Evolutionary conservation across 1,284 basidiomycete genomes (phyloP), one percentile per base, ranked within the genome.

Genomic region (Tylopilus sp.): DNA sequence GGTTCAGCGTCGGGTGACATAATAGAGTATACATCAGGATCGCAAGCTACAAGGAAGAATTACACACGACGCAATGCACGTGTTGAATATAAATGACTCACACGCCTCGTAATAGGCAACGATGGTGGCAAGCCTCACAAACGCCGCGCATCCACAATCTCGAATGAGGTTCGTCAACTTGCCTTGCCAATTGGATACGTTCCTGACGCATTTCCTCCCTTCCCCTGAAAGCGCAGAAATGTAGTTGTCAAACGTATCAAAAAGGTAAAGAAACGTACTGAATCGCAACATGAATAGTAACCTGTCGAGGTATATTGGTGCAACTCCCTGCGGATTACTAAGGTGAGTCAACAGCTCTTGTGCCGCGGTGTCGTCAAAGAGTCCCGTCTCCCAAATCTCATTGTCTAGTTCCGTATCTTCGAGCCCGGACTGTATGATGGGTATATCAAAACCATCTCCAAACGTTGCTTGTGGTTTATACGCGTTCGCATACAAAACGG

Each of bases 271-370:
- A 19, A 5, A 29, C 19, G 37, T 32, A 67, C 64, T 53, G 45
- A 60, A 69, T 57, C 58, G 55, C 2, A 69, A 14, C 63, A 69
- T 62, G 44, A 69, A 66, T 39, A 69, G 44, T n/a, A 68, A 32
- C 28, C 64, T 57, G 26, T 70, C 67, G 3, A 69, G 62, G n/a
- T 65, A 60, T 50, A 59, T 50, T 8, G 52, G 57, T 3, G 56
- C 54, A 24, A 63, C 55, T 3, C 56, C 54, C 48, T 57, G 57
- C 40, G 40, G 37, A 22, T 31, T 40, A 2, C 31, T n/a, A 15
- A 68, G 24, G 28, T 48, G 44, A 0, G 17, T 14, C 22, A 70
- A 0, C 2, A 70, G 31, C 5, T 56, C 52, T 35, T 47, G 26
- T 5, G 58, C 62, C 0, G 65, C 62, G 14, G 54, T 58, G 14